Percentiles rank a stretch among this genome's conserved stretches.
These are phyloP conservation scores for Colletotrichum sp. DNA, from an alignment of 2,329 filamentous ascomycete species.

Conservation along the genomic window DNA sequence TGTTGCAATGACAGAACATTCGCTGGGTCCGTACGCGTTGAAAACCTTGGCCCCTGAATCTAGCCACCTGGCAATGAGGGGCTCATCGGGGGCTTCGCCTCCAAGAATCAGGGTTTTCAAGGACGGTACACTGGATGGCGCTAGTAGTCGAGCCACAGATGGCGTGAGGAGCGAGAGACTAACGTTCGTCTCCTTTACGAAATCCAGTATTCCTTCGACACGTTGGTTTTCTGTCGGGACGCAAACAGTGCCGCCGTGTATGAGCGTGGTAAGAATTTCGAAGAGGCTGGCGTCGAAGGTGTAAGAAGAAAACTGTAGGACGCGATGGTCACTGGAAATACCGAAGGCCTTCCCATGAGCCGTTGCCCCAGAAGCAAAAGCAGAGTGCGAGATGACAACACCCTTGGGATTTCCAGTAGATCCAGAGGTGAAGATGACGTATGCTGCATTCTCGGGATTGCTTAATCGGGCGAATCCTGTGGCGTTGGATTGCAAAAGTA, in stretches of 20 bases:
- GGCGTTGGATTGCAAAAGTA: neutral
- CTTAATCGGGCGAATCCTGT: neutral
- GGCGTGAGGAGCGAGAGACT: conserved; percentile 1
- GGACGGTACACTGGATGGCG: neutral
- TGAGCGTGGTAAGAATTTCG: conserved; percentile 40
- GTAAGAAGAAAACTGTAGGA: conserved; percentile 35
- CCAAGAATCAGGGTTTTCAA: neutral
- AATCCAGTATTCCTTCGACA: conserved; percentile 21
- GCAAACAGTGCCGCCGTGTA: conserved; percentile 42
- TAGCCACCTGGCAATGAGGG: conserved; percentile 16
- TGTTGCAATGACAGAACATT: conserved; percentile 51
- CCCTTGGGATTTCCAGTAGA: conserved; percentile 55
- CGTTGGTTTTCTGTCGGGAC: conserved; percentile 43
- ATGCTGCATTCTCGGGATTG: conserved; percentile 23
- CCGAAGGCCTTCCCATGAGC: conserved; percentile 14
- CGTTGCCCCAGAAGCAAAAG: conserved; percentile 23
- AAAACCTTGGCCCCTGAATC: conserved; percentile 28
- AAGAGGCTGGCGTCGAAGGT: conserved; percentile 42
- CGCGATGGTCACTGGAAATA: neutral
- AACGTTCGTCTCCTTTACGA: neutral
- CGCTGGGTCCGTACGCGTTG: conserved; percentile 31
- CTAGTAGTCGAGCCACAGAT: conserved; percentile 7
- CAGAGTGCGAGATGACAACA: conserved; percentile 36
- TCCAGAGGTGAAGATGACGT: conserved; percentile 45
- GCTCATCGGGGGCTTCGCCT: neutral